Percentiles rank a stretch among this genome's conserved stretches.
Evolutionary conservation across 2,329 filamentous ascomycete genomes (phyloP).

Genomic region (Aspergillus cejpii): DNA sequence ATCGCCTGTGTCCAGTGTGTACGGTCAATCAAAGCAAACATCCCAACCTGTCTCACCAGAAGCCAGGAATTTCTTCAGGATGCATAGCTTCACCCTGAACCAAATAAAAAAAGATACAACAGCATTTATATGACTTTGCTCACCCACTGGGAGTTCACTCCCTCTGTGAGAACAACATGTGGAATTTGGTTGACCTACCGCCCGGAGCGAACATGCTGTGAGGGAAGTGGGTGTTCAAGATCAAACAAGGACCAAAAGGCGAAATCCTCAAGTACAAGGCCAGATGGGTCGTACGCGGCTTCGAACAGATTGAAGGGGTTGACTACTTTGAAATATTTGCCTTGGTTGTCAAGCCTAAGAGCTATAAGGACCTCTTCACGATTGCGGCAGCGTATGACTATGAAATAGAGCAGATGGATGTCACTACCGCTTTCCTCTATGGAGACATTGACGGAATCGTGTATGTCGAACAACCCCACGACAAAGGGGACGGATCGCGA

Average conservation of each 20-base stretch:
- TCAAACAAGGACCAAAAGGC: conserved; percentile 17
- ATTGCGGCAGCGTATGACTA: conserved; percentile 11
- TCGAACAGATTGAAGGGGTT: conserved; percentile 20
- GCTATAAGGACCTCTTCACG: conserved; percentile 22
- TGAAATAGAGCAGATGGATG: conserved; percentile 28
- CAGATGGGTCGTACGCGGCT: conserved; percentile 23
- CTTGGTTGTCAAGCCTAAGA: too few relatives aligned
- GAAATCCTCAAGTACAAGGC: conserved; percentile 21
- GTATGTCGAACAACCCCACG: conserved; percentile 10
- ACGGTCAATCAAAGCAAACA: conserved; percentile 35
- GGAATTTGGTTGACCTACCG: too few relatives aligned
- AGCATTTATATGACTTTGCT: too few relatives aligned
- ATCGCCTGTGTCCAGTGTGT: conserved; percentile 23
- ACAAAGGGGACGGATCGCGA: neutral
- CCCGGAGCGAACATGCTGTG: too few relatives aligned
- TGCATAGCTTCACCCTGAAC: too few relatives aligned
- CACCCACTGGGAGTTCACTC: too few relatives aligned
- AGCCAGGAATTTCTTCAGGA: conserved; percentile 34
- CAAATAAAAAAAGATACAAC: too few relatives aligned
- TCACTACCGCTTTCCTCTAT: conserved; percentile 23
- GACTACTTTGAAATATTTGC: conserved; percentile 28
- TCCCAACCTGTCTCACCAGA: conserved; percentile 32
- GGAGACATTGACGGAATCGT: conserved; percentile 12
- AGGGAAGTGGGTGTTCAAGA: conserved; percentile 9
- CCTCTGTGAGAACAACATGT: too few relatives aligned